phyloP scores from a whole-genome alignment of 305 asterid species.

The Ilex paraguariensis region DNA sequence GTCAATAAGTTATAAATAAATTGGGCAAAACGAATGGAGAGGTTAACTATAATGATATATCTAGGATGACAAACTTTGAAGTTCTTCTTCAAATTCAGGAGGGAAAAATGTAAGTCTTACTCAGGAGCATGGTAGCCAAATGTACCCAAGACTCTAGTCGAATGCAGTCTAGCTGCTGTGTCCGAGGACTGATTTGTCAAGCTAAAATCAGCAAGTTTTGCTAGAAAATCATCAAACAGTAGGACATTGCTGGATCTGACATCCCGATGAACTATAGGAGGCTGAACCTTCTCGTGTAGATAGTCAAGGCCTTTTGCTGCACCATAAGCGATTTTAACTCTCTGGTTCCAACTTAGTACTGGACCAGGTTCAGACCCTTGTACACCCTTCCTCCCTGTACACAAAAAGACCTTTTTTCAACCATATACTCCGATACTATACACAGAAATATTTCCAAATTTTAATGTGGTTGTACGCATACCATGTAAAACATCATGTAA shows the following conservation, averaged over 20 bases:
- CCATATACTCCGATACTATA: too few relatives aligned
- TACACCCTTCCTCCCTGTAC: constrained; percentile 12
- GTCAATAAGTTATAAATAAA: not conserved
- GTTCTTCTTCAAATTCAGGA: too few relatives aligned
- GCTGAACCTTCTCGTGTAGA: constrained; percentile 3
- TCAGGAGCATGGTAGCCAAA: not conserved
- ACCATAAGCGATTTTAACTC: constrained; percentile 26
- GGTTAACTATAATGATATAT: not conserved
- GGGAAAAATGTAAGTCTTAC: not conserved
- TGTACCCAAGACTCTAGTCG: not conserved
- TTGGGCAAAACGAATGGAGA: not conserved
- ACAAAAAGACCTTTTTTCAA: not conserved
- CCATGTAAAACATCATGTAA: constrained; percentile 82
- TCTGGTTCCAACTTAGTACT: constrained; percentile 2
- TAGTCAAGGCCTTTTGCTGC: constrained; percentile 5
- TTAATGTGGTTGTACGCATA: constrained; percentile 4
- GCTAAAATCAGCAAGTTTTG: not conserved
- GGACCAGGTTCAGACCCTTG: constrained; percentile 5
- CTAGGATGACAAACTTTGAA: too few relatives aligned
- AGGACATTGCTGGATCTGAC: not conserved
- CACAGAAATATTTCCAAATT: not conserved
- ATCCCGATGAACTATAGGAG: constrained; percentile 1
- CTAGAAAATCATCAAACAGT: not conserved
- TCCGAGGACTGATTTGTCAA: not conserved
- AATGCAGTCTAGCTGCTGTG: not conserved